These are phyloP conservation scores for Strobilomyces dryophilus DNA, from an alignment of 768 basidiomycete species.

Conservation along the genomic window DNA sequence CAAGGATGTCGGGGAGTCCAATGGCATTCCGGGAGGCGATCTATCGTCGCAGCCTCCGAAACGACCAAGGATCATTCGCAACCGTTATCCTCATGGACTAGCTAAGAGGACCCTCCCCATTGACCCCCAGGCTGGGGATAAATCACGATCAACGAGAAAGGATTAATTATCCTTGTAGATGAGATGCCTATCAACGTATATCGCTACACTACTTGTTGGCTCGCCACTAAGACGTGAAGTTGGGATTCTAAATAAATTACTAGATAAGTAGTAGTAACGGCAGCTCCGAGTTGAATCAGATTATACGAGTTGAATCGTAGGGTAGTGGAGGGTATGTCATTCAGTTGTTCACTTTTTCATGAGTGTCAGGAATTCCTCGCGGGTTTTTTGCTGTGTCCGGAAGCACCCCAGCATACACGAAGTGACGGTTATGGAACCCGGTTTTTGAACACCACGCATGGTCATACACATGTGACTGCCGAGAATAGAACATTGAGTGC, in stretches of 20 bases:
- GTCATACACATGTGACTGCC: constrained; percentile 96
- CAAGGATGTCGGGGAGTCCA: constrained; percentile 44
- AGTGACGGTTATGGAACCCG: constrained; percentile 91
- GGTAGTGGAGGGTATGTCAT: background rate
- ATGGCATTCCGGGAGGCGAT: constrained; percentile 35
- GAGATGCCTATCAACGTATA: constrained; percentile 9
- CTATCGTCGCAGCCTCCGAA: constrained; percentile 45
- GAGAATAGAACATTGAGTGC: constrained; percentile 9
- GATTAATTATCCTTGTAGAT: constrained; percentile 34
- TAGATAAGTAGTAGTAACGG: constrained; percentile 19
- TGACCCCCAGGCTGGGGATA: constrained; percentile 58
- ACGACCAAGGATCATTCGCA: constrained; percentile 55
- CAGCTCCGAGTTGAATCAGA: constrained; percentile 32
- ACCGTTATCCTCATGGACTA: constrained; percentile 47
- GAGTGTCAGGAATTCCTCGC: constrained; percentile 92
- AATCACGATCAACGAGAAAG: constrained; percentile 49
- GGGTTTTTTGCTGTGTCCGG: constrained; percentile 96
- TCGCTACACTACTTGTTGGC: constrained; percentile 16
- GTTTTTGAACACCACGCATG: constrained; percentile 99
- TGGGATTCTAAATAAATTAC: constrained; percentile 19
- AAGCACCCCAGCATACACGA: constrained; percentile 99
- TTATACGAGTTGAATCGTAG: constrained; percentile 49
- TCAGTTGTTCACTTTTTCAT: constrained; percentile 47
- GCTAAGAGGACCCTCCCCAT: constrained; percentile 60
- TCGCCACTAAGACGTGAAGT: constrained; percentile 8